Evolutionary conservation across 2,329 filamentous ascomycete genomes (phyloP), one percentile per base, ranked within the genome.

Genomic region (Pseudocercospora vitis): DNA sequence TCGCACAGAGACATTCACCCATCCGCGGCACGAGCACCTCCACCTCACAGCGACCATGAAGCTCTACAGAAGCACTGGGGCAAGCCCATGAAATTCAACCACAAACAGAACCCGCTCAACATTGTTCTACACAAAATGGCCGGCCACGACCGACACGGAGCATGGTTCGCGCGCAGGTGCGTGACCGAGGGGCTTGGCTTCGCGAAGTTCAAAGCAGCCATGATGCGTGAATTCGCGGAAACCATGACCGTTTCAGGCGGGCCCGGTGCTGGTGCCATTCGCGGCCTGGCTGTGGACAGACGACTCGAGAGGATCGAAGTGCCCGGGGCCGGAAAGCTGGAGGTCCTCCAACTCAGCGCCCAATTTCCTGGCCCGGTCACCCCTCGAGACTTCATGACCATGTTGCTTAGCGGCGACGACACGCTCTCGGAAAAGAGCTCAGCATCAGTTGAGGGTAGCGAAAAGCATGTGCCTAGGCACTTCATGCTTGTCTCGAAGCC

Each of bases 401-500:
- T 95, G 55, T 78, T 94, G 37, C 73, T 95, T 35, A 89, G 84
- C 18, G 89, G 86, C 7, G 73, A 76, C 11, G 68, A 70, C 37
- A 79, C 80, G 35, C 75, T 81, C 35, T 75, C 74, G 35, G 73
- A 77, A 1, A 73, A 73, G 57, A 77, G 73, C 35, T 71, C 63
- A 14, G 61, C 65, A 4, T 57, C 63, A 39, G 45, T 64, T 19
- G 58, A 64, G 31, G 59, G 58, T 8, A 64, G 72, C n/a, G 63
- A 63, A 39, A 68, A 68, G 33, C 70, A 68, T 24, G 71, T 71
- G 31, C 82, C 83, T 7, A 76, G 88, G 58, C 87, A 91, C 65
- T 95, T 85, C 70, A 89, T 96, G 79, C 81, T 96, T 50, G 82
- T 96, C 2, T 96, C 91, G 2, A 91, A 88, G 70, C 92, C 92